Evolutionary conservation across 345 rosid genomes (phyloP).

Genomic region (Dimocarpus longan): DNA sequence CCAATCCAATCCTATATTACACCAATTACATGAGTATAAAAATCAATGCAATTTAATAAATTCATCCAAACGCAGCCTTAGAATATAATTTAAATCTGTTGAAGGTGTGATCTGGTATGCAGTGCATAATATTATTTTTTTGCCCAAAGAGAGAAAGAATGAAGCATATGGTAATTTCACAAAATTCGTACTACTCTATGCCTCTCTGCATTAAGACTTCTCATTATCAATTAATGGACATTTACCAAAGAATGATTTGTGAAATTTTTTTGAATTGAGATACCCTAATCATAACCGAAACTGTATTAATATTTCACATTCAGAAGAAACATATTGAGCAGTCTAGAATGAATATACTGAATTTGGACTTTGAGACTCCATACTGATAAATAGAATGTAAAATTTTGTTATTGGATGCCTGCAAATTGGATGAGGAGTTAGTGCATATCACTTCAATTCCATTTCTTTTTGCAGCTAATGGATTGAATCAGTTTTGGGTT

Average conservation of each 20-base stretch:
- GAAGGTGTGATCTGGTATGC: not conserved
- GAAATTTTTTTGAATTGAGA: not conserved
- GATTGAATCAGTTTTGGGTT: conserved; percentile 8
- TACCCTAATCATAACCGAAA: not conserved
- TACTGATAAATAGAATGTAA: not conserved
- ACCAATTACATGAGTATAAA: no score
- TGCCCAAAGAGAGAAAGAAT: not conserved
- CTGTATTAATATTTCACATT: not conserved
- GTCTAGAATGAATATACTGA: not conserved
- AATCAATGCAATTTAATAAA: no score
- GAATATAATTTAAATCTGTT: not conserved
- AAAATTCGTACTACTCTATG: not conserved
- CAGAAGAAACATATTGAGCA: not conserved
- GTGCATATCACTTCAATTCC: not conserved
- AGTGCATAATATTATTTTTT: not conserved
- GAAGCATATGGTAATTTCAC: not conserved
- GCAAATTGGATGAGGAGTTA: not conserved
- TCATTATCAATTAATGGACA: not conserved
- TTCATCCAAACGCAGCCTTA: no score
- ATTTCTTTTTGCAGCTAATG: not conserved
- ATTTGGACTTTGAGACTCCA: not conserved
- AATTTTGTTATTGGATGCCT: not conserved
- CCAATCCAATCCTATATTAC: no score
- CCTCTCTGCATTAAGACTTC: not conserved
- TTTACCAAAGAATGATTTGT: not conserved